A percentile compares a stretch with the other conserved stretches of the same genome.
Evolutionary conservation across 345 rosid genomes (phyloP).

Genomic region (Rhizophora mangle): DNA sequence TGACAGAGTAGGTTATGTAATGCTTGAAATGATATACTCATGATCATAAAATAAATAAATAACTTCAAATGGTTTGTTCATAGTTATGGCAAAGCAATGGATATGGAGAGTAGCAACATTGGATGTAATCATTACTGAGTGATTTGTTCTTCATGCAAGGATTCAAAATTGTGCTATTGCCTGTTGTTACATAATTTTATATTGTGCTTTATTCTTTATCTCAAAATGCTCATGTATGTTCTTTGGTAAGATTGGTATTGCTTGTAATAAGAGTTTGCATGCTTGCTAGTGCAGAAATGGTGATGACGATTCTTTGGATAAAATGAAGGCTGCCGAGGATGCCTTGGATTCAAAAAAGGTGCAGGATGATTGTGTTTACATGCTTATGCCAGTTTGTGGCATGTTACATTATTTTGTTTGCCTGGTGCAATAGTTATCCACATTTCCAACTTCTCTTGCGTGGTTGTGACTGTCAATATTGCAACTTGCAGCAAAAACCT

Average conservation of each 20-base stretch:
- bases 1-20: neutral
- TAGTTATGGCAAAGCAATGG: too few relatives aligned
- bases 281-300: conserved; percentile 47
- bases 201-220: neutral
- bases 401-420: conserved; percentile 3
- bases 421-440: conserved; percentile 1
- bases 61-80: too few relatives aligned
- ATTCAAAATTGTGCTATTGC: neutral
- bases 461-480: conserved; percentile 7
- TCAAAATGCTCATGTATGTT: conserved; percentile 1
- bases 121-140: neutral
- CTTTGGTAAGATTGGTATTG: conserved; percentile 15
- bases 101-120: neutral
- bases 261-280: conserved; percentile 19
- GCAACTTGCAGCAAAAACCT: conserved; percentile 68
- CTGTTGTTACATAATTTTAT: neutral
- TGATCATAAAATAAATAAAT: neutral
- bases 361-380: neutral
- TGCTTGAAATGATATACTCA: neutral
- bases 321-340: conserved; percentile 88
- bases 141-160: neutral
- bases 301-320: conserved; percentile 65
- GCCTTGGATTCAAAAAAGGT: conserved; percentile 87
- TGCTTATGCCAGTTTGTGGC: neutral
- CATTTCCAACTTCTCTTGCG: conserved; percentile 13